Base-by-base conservation (phyloP, 768 basidiomycete species). In the Brasilioporus rufonigricans region DNA sequence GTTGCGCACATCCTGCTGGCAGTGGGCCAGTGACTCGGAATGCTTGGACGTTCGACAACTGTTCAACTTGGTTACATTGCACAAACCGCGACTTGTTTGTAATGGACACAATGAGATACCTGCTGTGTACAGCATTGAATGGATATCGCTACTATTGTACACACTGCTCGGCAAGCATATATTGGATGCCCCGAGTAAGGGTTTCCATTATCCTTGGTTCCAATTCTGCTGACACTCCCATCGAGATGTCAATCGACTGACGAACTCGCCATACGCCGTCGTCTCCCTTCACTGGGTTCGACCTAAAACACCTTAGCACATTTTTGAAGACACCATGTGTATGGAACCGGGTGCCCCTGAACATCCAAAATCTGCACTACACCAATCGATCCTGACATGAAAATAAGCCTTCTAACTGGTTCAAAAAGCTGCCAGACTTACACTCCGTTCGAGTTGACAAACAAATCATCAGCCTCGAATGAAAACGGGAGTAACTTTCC, bases 401-500 rank as follows among this genome's bases (percentile, higher is more conserved):
- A 27, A 14, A 29, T 44, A 1, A 44, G 26, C n/a, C 18, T 2
- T 26, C 23, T 4, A 21, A 18, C 18, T 2, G 27, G 18, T 8
- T 27, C 26, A 19, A 11, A 27, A 5, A 29, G n/a, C 2, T 7
- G n/a, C 59, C 35, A 35, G 68, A 62, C 14, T 10, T 10, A 27
- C 23, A 46, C n/a, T n/a, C n/a, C n/a, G n/a, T n/a, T n/a, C 4
- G 65, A 68, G 33, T 61, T 62, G 27, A 68, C 44, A 1, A 50
- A 31, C 16, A 69, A 11, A 5, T 33, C 50, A 3, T 55, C 35
- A 5, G 53, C 57, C 7, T 44, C 19, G 18, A 11, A 44, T 19
- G 14, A 43, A 38, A 51, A 54, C 16, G 50, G 50, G 18, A 54
- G 27, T 4, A 21, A 10, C 45, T 56, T 63, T 1, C 58, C 59